Evolutionary conservation across 2,329 filamentous ascomycete genomes (phyloP), one percentile per base, ranked within the genome.

Genomic region (Paraphaeosphaeria sporulosa): DNA sequence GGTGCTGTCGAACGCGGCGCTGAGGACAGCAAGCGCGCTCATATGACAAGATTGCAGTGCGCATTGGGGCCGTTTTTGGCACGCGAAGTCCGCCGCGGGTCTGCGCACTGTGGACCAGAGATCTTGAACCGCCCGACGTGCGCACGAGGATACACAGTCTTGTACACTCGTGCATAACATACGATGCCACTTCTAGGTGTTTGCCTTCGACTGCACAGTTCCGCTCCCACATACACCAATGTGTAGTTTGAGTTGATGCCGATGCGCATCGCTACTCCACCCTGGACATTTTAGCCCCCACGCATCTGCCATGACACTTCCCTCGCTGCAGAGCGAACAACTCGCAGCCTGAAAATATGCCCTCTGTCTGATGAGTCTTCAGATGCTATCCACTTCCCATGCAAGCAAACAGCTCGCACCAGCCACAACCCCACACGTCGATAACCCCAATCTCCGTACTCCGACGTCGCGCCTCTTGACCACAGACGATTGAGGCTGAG

Each of bases 361-460:
- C 7, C 10, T 12, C 30, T 32, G 10, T 32, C 10, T 32, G 30
- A 8, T 32, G 30, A 9, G 8, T 32, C 30, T 2, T 9, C 30
- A 32, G 30, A 32, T 9, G 10, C 30, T 32, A 32, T 12, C 30
- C 30, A 32, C 30, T 32, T 9, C 30, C 30, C 30, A 2, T 32
- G 5, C 30, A 2, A 12, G 30, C 8, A 12, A 32, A 32, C 30
- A 32, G 10, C 5, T 9, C 15, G 17, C 38, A n/a, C 38, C 38
- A 17, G 38, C 17, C 38, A 17, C 17, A 40, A 13, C 38, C 38
- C 7, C 34, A 17, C 34, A 21, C n/a, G 4, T 13, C 36, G 12
- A 30, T 6, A n/a, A 23, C 34, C 36, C 27, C 49, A 52, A 52
- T 52, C 36, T 52, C 49, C 49, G 49, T 52, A 52, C 49, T 42